Percentiles rank a stretch among this genome's conserved stretches.
phyloP scores from a whole-genome alignment of 805 yeast genomes.

The Candida namnaoensis region DNA sequence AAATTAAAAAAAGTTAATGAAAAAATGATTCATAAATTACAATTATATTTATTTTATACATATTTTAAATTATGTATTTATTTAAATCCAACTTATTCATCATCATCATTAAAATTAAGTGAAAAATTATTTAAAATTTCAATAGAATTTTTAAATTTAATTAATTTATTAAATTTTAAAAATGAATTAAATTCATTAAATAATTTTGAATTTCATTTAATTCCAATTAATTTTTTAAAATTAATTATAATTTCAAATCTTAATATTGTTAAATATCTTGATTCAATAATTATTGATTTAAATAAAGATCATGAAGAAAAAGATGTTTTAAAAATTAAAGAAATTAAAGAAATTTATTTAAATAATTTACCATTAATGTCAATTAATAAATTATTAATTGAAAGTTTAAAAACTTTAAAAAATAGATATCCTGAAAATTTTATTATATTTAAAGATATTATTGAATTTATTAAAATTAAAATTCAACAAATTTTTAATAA shows the following conservation, averaged over 20 bases:
- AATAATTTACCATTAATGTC: background rate
- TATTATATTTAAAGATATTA: constrained; percentile 10
- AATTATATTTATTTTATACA: constrained; percentile 33
- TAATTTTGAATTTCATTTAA: constrained; percentile 19
- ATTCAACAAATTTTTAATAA: background rate
- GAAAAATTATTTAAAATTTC: background rate
- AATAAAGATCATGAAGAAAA: constrained; percentile 2
- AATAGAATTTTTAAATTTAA: constrained; percentile 4
- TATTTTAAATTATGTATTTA: constrained; percentile 33
- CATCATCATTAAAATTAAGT: background rate
- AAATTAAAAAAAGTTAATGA: constrained; percentile 23
- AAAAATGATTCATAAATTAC: constrained; percentile 30
- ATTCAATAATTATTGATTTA: too few species aligned
- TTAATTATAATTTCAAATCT: constrained; percentile 11
- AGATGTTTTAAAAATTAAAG: background rate
- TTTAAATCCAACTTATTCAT: constrained; percentile 17
- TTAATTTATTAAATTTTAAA: constrained; percentile 1
- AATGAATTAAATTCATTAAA: constrained; percentile 6
- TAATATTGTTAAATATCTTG: constrained; percentile 7
- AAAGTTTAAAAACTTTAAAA: constrained; percentile 9
- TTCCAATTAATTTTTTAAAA: constrained; percentile 18
- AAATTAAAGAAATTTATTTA: too few species aligned
- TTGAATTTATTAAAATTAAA: background rate
- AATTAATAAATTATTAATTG: constrained; percentile 4
- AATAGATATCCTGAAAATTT: constrained; percentile 19